These are phyloP conservation scores for Pestalotiopsis sp. DNA, from an alignment of 2,329 filamentous ascomycete species.

Conservation along the genomic window DNA sequence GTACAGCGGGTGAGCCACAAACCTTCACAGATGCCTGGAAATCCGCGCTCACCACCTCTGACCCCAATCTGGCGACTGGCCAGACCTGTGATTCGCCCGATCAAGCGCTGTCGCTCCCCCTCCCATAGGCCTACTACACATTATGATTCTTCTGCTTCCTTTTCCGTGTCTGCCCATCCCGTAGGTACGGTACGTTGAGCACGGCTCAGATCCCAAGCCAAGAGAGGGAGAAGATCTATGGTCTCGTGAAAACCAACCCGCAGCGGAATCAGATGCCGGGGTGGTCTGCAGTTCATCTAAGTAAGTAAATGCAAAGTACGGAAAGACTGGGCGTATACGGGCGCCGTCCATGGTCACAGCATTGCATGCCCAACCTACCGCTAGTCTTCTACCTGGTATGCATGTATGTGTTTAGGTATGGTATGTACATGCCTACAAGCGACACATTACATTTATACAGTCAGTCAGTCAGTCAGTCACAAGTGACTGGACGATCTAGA, in stretches of 20 bases:
- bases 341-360: neutral
- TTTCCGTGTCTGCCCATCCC: neutral
- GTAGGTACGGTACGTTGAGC: neutral
- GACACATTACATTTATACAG: neutral
- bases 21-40: too few relatives aligned
- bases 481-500: neutral
- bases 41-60: too few relatives aligned
- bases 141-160: too few relatives aligned
- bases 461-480: neutral
- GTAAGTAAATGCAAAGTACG: neutral
- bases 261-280: neutral
- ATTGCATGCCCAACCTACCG: neutral
- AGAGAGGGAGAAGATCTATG: neutral
- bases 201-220: neutral
- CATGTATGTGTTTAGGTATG: neutral
- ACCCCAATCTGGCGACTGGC: neutral
- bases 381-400: neutral
- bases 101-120: neutral
- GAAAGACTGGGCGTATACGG: neutral
- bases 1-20: too few relatives aligned
- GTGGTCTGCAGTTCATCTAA: neutral
- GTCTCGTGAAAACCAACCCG: neutral
- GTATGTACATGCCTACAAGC: neutral
- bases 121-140: neutral
- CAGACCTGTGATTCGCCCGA: neutral